Evolutionary conservation across 2,329 filamentous ascomycete species (phyloP), one percentile per base, ranked within the genome.

Genomic region (Penicillium sp.): DNA sequence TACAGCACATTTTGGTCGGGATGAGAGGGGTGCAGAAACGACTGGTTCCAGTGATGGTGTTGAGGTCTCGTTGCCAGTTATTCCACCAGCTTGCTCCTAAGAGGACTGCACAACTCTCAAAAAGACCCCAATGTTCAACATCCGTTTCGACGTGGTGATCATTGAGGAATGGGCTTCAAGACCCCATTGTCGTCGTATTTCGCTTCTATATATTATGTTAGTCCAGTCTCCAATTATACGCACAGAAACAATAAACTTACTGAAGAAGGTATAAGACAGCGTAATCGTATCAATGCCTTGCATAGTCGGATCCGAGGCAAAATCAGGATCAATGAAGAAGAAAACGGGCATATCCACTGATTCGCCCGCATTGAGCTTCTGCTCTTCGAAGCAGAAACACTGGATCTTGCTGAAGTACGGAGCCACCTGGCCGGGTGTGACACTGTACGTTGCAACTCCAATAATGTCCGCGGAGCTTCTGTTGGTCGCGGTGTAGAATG

Each of bases 381-480:
- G 93, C 69, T 90, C 92, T 75, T 98, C 93, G 64, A 98, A 98
- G 72, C 93, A 98, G 72, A 98, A 98, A 67, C 93, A 98, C 72
- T 98, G 93, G 40, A 98, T 98, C 80, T 98, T 98, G 81, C 88
- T 95, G 68, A 98, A 98, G 71, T 98, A 98, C 1, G 89, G 91
- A 38, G 93, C 92, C 39, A 95, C 91, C 73, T 98, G 93, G 3
- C 83, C 93, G 0, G 93, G 93, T 2, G 92, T 96, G 27, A 98
- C 95, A 66, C 89, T 95, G 73, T 98, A 98, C 6, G 93, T 98
- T 9, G 93, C 93, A 38, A 98, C 91, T 42, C 93, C 93, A 64
- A 98, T 97, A 62, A 98, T 97, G 75, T 98, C 95, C 57, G 87
- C 82, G 56, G 88, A 82, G 53, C 88, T 89, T 57, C 83, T 86